Evolutionary conservation across 139 green algal species (phyloP).

Genomic region (Micractinium sp.): DNA sequence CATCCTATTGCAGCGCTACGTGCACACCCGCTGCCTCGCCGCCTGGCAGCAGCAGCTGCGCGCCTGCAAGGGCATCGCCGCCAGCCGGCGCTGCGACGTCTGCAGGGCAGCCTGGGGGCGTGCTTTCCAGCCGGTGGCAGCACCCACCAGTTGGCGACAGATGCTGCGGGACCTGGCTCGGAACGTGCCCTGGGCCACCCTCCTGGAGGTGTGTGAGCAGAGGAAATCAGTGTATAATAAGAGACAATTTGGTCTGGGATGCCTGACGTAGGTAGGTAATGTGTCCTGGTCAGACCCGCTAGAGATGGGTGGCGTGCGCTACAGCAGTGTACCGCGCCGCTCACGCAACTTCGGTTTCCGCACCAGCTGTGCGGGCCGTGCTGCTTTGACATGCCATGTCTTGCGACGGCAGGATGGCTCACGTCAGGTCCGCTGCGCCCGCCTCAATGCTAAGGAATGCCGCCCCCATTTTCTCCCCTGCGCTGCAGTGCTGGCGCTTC

Average conservation of each 20-base stretch:
- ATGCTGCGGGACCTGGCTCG: background rate
- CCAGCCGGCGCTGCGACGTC: slow-evolving; percentile 12
- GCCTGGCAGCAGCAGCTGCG: slow-evolving; percentile 30
- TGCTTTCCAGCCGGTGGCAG: background rate
- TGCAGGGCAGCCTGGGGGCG: background rate
- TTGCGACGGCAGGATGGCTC: too few species aligned
- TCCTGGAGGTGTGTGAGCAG: background rate
- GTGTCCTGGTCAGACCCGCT: too few species aligned
- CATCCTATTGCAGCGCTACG: background rate
- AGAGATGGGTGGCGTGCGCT: too few species aligned
- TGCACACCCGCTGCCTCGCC: slow-evolving; percentile 8
- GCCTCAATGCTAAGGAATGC: background rate
- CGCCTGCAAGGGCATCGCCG: background rate
- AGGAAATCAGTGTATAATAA: too few species aligned
- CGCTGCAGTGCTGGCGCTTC: slow-evolving; percentile 32
- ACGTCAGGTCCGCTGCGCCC: too few species aligned
- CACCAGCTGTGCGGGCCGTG: too few species aligned
- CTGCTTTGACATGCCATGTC: too few species aligned
- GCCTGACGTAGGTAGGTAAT: too few species aligned
- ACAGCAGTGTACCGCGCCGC: too few species aligned
- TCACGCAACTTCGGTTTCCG: too few species aligned
- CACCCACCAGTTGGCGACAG: background rate
- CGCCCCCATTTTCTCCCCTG: background rate
- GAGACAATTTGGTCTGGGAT: too few species aligned
- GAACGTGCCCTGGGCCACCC: background rate